Base-by-base conservation (phyloP, 768 basidiomycete species). In the Macrocybe gigantea region DNA sequence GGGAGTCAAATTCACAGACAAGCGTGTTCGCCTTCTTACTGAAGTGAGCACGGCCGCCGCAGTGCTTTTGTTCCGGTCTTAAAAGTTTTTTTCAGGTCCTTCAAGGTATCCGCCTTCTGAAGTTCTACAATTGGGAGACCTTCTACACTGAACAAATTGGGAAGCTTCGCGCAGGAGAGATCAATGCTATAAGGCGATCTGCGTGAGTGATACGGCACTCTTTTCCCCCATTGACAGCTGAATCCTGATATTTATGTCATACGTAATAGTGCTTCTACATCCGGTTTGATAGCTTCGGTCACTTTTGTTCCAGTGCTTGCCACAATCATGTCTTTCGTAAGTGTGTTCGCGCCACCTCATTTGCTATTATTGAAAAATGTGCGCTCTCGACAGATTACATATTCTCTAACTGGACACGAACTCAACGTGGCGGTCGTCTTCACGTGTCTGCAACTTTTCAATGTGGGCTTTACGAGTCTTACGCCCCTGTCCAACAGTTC, bases 31-130 rank as follows among this genome's bases (percentile, higher is more conserved):
- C 10, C 68, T 86, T 15, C 74, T 79, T 0, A 81, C 76, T 1
- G 87, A 88, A 63, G 73, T 75, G 33, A 12, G 58, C 46, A 5
- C 29, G 8, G 40, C 36, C 6, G 32, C 13, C 7, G 6, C 14
- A 14, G 2, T n/a, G 13, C 29, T 5, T 45, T n/a, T 8, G 29
- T 34, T 36, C 40, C n/a, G 2, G 13, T 4, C 33, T 35, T 49
- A 36, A 34, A 35, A 32, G 36, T 29, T 39, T 57, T 7, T 39
- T 7, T 14, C 51, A 79, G 68, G 73, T 87, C 2, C 63, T 89
- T 10, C 80, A 82, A 60, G 80, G 80, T 37, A 83, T 86, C 47
- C 73, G 84, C 3, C 68, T 83, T 5, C 71, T 86, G 55, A 86
- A 86, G 61, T 64, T 74, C 30, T 84, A 80, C 56, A 78, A 77